Conservation (phyloP, 768 basidiomycete genomes). For the Rhizopogon vesiculosus region DNA sequence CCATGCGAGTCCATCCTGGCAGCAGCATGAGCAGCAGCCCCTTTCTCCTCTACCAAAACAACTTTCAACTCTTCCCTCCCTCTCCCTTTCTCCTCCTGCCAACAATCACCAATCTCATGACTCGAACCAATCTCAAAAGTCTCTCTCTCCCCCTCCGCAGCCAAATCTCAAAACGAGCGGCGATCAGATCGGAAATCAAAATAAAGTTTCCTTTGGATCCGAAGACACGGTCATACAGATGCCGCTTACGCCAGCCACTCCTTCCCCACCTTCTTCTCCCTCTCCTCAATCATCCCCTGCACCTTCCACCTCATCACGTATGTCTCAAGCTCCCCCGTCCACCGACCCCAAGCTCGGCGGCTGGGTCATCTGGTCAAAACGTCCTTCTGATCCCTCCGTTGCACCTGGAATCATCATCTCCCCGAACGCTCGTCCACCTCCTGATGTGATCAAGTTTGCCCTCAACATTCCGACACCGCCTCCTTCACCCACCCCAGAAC, state of each 20-base stretch:
- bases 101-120: neutral
- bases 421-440: slow-evolving; percentile 56
- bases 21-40: slow-evolving; percentile 31
- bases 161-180: slow-evolving; percentile 4
- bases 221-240: slow-evolving; percentile 7
- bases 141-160: too few species aligned
- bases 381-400: slow-evolving; percentile 55
- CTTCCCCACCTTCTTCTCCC: slow-evolving; percentile 1
- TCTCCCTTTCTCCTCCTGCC: slow-evolving; percentile 7
- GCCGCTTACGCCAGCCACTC: slow-evolving; percentile 16
- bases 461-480: slow-evolving; percentile 49
- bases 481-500: slow-evolving; percentile 28
- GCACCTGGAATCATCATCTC: slow-evolving; percentile 76
- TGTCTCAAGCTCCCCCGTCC: neutral
- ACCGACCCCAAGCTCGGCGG: slow-evolving; percentile 14
- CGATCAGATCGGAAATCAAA: neutral
- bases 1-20: slow-evolving; percentile 37
- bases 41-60: slow-evolving; percentile 64
- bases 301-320: slow-evolving; percentile 3
- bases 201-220: slow-evolving; percentile 1
- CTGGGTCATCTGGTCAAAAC: slow-evolving; percentile 72
- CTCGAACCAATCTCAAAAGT: too few species aligned
- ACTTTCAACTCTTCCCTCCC: slow-evolving; percentile 42
- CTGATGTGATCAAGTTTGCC: slow-evolving; percentile 52
- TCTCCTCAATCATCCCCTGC: neutral